phyloP scores from a whole-genome alignment of 2,329 filamentous ascomycete species.

The Ophioceras dolichostomum region DNA sequence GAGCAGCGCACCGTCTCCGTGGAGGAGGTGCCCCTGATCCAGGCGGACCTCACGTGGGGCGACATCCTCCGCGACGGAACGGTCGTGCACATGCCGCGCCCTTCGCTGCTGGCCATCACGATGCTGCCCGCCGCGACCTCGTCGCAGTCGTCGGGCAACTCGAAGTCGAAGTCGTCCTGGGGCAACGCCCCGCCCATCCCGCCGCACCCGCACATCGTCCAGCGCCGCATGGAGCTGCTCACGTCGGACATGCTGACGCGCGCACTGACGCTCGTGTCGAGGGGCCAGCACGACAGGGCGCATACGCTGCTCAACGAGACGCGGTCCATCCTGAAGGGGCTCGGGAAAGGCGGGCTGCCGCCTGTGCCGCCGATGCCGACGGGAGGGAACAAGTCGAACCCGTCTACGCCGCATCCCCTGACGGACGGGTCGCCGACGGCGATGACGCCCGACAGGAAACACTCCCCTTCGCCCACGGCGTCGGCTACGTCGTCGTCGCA shows the following conservation, averaged over 20 bases:
- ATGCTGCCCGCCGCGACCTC: conserved; percentile 66
- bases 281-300: conserved; percentile 86
- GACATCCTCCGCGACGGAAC: conserved; percentile 86
- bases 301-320: conserved; percentile 90
- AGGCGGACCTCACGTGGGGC: conserved; percentile 87
- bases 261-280: conserved; percentile 78
- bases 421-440: conserved; percentile 24
- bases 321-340: conserved; percentile 84
- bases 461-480: conserved; percentile 40
- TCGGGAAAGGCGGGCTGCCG: conserved; percentile 88
- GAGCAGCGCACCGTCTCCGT: conserved; percentile 74
- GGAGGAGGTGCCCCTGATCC: conserved; percentile 88
- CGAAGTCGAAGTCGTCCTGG: conserved; percentile 54
- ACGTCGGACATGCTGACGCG: conserved; percentile 97
- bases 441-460: conserved; percentile 40
- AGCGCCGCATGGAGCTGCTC: conserved; percentile 91
- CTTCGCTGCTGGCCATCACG: conserved; percentile 86
- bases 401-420: conserved; percentile 35
- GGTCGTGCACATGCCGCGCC: conserved; percentile 73
- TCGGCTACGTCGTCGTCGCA: conserved; percentile 29
- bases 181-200: conserved; percentile 68
- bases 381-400: conserved; percentile 27
- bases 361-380: conserved; percentile 59
- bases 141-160: conserved; percentile 12
- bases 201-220: conserved; percentile 87